Conservation (phyloP, 441 rosid species). For the Gossypium lobatum region DNA sequence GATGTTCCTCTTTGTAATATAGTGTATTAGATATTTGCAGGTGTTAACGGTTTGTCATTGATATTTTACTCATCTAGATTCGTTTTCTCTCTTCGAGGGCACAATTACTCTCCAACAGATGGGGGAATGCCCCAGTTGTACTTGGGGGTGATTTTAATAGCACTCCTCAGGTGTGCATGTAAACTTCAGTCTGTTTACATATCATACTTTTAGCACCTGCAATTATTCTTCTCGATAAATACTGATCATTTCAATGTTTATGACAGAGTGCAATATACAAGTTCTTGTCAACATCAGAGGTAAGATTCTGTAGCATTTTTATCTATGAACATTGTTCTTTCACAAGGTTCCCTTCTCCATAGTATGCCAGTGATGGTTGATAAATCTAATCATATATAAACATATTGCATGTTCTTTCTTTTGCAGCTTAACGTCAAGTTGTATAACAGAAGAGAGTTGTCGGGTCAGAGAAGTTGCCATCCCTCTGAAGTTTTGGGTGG, state of each 20-base stretch:
- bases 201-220: background rate
- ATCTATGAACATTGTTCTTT: background rate
- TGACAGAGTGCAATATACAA: constrained; percentile 72
- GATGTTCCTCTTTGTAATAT: background rate
- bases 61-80: constrained; percentile 27
- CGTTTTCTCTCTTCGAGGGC: constrained; percentile 64
- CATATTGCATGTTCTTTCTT: constrained; percentile 8
- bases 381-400: background rate
- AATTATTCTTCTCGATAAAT: constrained; percentile 9
- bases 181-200: background rate
- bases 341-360: background rate
- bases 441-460: constrained; percentile 51
- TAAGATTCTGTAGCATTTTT: constrained; percentile 14
- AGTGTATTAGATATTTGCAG: background rate
- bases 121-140: constrained; percentile 64
- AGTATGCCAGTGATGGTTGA: background rate
- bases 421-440: constrained; percentile 54
- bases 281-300: constrained; percentile 67
- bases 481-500: constrained; percentile 52
- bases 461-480: constrained; percentile 63
- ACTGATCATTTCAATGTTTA: constrained; percentile 5
- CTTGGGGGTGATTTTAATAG: constrained; percentile 70
- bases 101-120: constrained; percentile 50
- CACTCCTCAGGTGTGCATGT: constrained; percentile 54
- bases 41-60: too few relatives aligned